Evolutionary conservation across 1,139 yeast genomes (phyloP).

Genomic region (Saccharomyces hybrid): DNA sequence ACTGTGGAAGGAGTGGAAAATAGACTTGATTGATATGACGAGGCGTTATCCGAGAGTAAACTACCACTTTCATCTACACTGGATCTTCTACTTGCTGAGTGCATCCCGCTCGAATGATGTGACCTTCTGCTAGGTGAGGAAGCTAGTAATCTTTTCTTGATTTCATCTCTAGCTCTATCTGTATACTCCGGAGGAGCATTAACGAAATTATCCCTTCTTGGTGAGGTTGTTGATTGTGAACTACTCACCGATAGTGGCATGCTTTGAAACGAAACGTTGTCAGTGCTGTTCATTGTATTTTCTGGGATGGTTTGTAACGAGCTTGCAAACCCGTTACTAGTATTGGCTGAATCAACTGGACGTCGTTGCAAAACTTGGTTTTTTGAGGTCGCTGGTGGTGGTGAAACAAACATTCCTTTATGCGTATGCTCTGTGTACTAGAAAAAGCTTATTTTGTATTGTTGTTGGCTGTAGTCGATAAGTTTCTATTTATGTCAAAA

Average conservation of each 20-base stretch:
- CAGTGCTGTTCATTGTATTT: not conserved
- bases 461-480: not conserved
- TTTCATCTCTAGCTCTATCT: conserved; percentile 36
- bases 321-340: not conserved
- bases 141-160: conserved; percentile 29
- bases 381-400: conserved; percentile 27
- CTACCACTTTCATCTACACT: conserved; percentile 12
- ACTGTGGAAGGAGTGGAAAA: conserved; percentile 24
- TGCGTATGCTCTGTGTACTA: not conserved
- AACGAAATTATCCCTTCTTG: conserved; percentile 18
- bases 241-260: not conserved
- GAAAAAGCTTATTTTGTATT: not conserved
- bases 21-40: conserved; percentile 24
- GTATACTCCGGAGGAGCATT: conserved; percentile 37
- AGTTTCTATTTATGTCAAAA: not conserved
- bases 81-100: conserved; percentile 2
- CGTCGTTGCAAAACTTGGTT: conserved; percentile 10
- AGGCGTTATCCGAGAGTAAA: conserved; percentile 18
- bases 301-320: not conserved
- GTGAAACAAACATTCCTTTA: conserved; percentile 27
- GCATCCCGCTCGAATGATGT: not conserved
- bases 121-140: not conserved
- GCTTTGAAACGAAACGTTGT: not conserved
- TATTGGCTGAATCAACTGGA: not conserved
- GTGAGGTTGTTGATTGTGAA: not conserved